A percentile compares a stretch with the other conserved stretches of the same genome.
phyloP scores from a whole-genome alignment of 306 rosid species.

The Lotus japonicus region DNA sequence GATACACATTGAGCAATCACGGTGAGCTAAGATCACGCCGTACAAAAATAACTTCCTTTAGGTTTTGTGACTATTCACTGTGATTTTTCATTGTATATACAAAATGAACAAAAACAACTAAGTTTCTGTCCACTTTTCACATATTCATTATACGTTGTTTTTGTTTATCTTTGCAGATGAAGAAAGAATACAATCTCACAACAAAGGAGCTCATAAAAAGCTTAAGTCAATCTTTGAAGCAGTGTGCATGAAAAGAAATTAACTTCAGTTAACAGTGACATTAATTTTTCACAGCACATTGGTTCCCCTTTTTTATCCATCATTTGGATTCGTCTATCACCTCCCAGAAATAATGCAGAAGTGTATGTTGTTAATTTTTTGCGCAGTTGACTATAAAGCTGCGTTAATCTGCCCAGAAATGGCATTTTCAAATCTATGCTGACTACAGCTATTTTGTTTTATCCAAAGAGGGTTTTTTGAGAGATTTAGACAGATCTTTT shows the following conservation, averaged over 20 bases:
- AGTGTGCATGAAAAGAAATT: slow-evolving; percentile 9
- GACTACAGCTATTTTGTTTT: background rate
- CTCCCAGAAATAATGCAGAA: background rate
- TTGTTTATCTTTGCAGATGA: slow-evolving; percentile 47
- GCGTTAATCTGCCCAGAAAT: slow-evolving; percentile 20
- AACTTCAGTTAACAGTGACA: background rate
- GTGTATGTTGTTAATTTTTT: slow-evolving; percentile 34
- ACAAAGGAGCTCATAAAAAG: slow-evolving; percentile 45
- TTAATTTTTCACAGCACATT: background rate
- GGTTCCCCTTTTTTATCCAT: background rate
- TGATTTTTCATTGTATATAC: too few relatives aligned
- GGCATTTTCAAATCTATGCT: background rate
- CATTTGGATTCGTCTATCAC: background rate
- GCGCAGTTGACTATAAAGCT: slow-evolving; percentile 34
- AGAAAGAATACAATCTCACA: slow-evolving; percentile 40
- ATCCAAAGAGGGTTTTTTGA: slow-evolving; percentile 16
- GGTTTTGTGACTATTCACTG: too few relatives aligned
- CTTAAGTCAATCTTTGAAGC: slow-evolving; percentile 40
- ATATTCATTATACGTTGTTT: background rate
- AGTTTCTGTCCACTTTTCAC: too few relatives aligned
- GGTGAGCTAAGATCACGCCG: too few relatives aligned
- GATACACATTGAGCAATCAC: too few relatives aligned
- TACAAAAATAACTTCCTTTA: too few relatives aligned
- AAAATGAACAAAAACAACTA: too few relatives aligned
- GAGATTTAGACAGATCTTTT: slow-evolving; percentile 30